Evolutionary conservation across 805 yeast species (phyloP), one percentile per base, ranked within the genome.

Genomic region (Yamadazyma sp.): DNA sequence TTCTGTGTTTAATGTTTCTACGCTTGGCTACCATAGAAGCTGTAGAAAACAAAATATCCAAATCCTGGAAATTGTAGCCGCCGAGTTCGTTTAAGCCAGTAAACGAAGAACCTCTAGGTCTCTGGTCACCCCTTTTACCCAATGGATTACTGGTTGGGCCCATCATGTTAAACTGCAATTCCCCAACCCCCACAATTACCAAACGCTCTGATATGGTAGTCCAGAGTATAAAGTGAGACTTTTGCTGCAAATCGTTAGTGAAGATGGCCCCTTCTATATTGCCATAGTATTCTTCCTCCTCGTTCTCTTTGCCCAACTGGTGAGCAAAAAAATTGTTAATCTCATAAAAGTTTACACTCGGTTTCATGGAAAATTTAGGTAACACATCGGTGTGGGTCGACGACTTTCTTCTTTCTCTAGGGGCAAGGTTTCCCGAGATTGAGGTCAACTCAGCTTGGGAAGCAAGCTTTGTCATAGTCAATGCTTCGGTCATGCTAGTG

Each of bases 31-130:
- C 57, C 31, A 50, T 42, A 24, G 55, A 46, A 4, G 70, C 70
- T 2, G 54, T 40, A 6, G 49, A 45, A 28, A 67, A 44, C 38
- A 67, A 52, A 9, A 65, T 43, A 42, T 60, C 67, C 40, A 63
- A 53, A 43, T 66, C 72, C 38, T 64, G 69, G 52, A 66, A 66
- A 40, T 64, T 65, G 44, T 46, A 51, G 2, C 68, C 70, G n/a
- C 68, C 70, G 42, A 65, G 50, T 4, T 64, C 71, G 46, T 62
- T 62, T 21, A 65, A 36, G 4, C 64, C 64, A 5, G 65, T 51
- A 39, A 63, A 62, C 16, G 70, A 63, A n/a, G 67, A 59, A 9
- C 65, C 57, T 18, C 71, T 46, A 28, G 63, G 45, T 28, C 41
- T 21, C 24, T 32, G 35, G 5, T 37, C 39, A 6, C 46, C 42